These are phyloP conservation scores for Aspergillus versicolor DNA, from an alignment of 2,329 filamentous ascomycete genomes.

Conservation along the genomic window DNA sequence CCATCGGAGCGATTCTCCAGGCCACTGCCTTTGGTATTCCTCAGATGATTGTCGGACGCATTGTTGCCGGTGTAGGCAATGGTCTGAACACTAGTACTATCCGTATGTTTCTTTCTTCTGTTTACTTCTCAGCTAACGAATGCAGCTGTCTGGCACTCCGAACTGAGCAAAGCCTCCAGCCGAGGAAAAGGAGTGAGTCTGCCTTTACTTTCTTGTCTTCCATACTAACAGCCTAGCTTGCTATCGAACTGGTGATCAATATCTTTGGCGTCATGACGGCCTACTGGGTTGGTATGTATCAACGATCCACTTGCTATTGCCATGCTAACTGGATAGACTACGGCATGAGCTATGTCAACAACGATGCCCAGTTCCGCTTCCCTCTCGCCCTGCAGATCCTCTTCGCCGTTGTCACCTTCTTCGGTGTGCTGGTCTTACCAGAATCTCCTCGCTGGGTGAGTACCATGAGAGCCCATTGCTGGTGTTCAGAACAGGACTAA, in stretches of 20 bases:
- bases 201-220: not conserved
- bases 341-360: constrained; percentile 28
- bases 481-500: not conserved
- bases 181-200: constrained; percentile 29
- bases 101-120: constrained; percentile 25
- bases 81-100: constrained; percentile 45
- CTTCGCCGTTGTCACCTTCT: constrained; percentile 28
- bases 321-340: constrained; percentile 17
- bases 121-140: not conserved
- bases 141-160: constrained; percentile 31
- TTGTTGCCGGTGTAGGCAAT: constrained; percentile 50
- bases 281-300: constrained; percentile 33
- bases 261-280: constrained; percentile 33
- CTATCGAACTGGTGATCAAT: constrained; percentile 29
- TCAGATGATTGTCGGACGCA: constrained; percentile 45
- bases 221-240: constrained; percentile 23
- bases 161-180: constrained; percentile 27
- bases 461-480: not conserved
- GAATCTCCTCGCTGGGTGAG: constrained; percentile 45
- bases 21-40: constrained; percentile 24
- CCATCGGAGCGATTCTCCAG: constrained; percentile 31
- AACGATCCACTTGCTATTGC: not conserved
- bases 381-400: constrained; percentile 35
- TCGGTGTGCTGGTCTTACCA: constrained; percentile 37
- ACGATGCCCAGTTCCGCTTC: constrained; percentile 32